Base-by-base conservation (phyloP, 768 basidiomycete species). In the Pisolithus orientalis region DNA sequence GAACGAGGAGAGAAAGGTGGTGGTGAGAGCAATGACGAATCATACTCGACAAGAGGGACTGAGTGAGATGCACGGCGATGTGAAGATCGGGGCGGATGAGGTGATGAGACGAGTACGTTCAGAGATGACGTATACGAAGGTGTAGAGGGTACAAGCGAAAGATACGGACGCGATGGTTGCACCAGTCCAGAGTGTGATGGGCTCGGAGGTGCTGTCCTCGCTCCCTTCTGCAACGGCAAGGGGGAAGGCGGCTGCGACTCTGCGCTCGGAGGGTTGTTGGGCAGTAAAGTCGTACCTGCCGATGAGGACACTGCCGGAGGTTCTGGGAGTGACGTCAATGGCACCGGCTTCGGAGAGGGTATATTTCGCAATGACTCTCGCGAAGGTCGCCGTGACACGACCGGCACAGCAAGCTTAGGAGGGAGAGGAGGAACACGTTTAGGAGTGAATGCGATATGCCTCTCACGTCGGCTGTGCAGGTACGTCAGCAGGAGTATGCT, bases 341-440 rank as follows among this genome's bases (percentile, higher is more conserved):
- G 84, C 0, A 72, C 79, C 5, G 83, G 83, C 62, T 83, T 82
- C 3, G 79, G 79, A 3, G 80, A 82, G 14, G 83, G 83, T 28
- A 83, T 74, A 31, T 64, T 68, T 29, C 78, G 74, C 44, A 79
- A 60, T 0, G 77, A 69, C 54, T 75, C 73, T 27, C 67, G 74
- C 6, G 70, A 75, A 2, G 70, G 37, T 25, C 71, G 65, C 49
- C 71, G 70, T 16, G 56, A 53, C 6, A 53, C 14, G 34, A 54
- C 29, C 3, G 59, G 57, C 24, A 50, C 29, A 37, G 51, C 56
- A 45, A 47, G 62, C 59, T 5, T 53, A 16, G 49, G 5, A 24
- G 28, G 10, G 34, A 28, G 45, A 51, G 62, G 55, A 17, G 57
- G 32, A 49, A 70, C 51, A 57, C 57, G 70, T 58, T 55, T 69